Conservation (phyloP, 306 rosid genomes). For the Chamaecrista fasciculata region DNA sequence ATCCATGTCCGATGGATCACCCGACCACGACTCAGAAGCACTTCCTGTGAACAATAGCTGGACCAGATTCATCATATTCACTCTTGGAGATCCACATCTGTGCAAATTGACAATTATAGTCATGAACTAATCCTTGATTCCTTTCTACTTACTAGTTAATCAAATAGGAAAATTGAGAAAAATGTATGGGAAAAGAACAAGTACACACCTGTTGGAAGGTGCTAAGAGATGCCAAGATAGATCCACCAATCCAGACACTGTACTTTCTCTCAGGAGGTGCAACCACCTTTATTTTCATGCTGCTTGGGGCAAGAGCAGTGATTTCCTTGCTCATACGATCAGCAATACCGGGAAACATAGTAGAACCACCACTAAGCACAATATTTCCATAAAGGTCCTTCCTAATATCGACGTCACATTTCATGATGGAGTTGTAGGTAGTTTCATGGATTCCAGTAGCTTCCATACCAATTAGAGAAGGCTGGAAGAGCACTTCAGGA, state of each 20-base stretch:
- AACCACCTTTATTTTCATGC: constrained; percentile 83
- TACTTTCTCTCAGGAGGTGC: constrained; percentile 78
- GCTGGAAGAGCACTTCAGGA: constrained; percentile 79
- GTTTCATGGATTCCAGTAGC: constrained; percentile 74
- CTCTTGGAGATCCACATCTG: constrained; percentile 84
- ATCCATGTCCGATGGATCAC: constrained; percentile 20
- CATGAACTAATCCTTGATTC: neutral
- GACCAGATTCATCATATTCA: constrained; percentile 77
- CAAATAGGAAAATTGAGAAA: neutral
- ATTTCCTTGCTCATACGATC: constrained; percentile 84
- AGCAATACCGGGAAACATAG: constrained; percentile 77
- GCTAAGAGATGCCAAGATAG: constrained; percentile 75
- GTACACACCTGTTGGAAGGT: constrained; percentile 66
- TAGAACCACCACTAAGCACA: constrained; percentile 74
- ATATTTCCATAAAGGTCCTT: constrained; percentile 72
- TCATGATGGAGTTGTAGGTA: constrained; percentile 75
- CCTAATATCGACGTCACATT: constrained; percentile 78
- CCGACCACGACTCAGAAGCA: constrained; percentile 52
- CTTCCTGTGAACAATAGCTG: constrained; percentile 71
- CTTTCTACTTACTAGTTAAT: neutral
- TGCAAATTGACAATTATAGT: constrained; percentile 1
- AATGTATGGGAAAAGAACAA: neutral
- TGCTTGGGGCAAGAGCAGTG: constrained; percentile 72
- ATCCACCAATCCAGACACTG: constrained; percentile 87
- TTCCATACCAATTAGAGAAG: constrained; percentile 74